phyloP scores from a whole-genome alignment of 306 rosid genomes.

The Lotus japonicus region DNA sequence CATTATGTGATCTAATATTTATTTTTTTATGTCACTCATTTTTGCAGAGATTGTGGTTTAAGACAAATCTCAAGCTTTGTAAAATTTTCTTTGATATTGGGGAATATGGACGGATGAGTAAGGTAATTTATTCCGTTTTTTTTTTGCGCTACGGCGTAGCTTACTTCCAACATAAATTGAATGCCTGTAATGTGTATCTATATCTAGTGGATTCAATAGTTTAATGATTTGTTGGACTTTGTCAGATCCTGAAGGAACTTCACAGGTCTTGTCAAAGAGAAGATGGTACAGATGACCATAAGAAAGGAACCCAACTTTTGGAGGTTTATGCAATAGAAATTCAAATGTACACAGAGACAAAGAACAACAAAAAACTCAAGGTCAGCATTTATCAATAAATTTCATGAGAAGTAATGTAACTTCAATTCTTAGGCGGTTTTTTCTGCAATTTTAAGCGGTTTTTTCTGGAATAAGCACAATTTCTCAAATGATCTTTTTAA shows the following conservation, averaged over 20 bases:
- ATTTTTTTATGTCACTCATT: slow-evolving; percentile 6
- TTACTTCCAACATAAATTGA: background rate
- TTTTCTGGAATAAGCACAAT: background rate
- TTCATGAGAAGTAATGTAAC: no score
- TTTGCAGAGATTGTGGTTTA: slow-evolving; percentile 93
- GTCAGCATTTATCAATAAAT: no score
- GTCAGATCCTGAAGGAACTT: slow-evolving; percentile 87
- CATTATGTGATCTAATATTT: slow-evolving; percentile 7
- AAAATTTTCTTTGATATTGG: slow-evolving; percentile 98
- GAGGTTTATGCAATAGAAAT: slow-evolving; percentile 95
- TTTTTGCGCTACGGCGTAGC: background rate
- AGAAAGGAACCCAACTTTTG: slow-evolving; percentile 95
- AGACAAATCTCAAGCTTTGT: slow-evolving; percentile 97
- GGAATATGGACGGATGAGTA: slow-evolving; percentile 96
- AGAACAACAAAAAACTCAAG: slow-evolving; percentile 97
- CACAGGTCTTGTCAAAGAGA: slow-evolving; percentile 92
- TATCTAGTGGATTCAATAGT: slow-evolving; percentile 10
- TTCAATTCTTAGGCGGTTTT: background rate
- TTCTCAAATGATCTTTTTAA: background rate
- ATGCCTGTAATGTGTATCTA: background rate
- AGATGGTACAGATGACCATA: slow-evolving; percentile 97
- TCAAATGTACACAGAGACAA: slow-evolving; percentile 97
- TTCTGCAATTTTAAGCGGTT: no score
- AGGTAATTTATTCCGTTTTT: slow-evolving; percentile 42
- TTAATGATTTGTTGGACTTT: slow-evolving; percentile 15